Evolutionary conservation across 1,284 basidiomycete species (phyloP).

Genomic region (Mycocalia duriaeana): DNA sequence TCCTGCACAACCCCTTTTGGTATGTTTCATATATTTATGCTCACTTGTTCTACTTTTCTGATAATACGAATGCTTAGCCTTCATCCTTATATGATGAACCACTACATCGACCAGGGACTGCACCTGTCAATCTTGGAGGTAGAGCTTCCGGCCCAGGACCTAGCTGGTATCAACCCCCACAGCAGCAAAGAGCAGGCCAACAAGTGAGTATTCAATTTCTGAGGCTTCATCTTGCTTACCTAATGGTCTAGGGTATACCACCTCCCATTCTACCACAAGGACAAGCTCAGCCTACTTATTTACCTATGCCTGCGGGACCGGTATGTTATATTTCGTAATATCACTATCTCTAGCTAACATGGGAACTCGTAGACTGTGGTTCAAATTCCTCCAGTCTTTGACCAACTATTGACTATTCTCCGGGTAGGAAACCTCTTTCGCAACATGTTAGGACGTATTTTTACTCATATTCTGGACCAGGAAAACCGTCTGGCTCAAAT

Average conservation of each 20-base stretch:
- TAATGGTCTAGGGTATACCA: neutral
- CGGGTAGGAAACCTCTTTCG: slow-evolving; percentile 36
- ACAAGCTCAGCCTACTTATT: slow-evolving; percentile 17
- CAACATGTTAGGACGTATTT: slow-evolving; percentile 7
- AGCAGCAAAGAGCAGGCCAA: neutral
- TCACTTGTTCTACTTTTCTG: neutral
- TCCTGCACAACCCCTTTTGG: slow-evolving; percentile 8
- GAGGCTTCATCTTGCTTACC: neutral
- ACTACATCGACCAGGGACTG: neutral
- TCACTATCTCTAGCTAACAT: neutral
- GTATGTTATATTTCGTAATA: slow-evolving; percentile 22
- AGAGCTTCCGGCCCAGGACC: neutral
- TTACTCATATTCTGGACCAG: slow-evolving; percentile 33
- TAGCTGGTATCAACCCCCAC: slow-evolving; percentile 2
- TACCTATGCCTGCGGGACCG: slow-evolving; percentile 36
- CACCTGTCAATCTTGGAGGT: slow-evolving; percentile 1
- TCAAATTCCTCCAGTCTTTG: slow-evolving; percentile 51
- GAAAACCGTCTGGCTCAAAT: slow-evolving; percentile 69
- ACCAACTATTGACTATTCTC: slow-evolving; percentile 56
- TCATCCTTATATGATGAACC: neutral
- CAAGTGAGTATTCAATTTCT: neutral
- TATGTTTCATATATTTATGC: neutral
- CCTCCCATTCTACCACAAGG: slow-evolving; percentile 2
- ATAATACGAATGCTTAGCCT: too few species aligned
- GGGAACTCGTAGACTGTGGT: slow-evolving; percentile 44